phyloP scores from a whole-genome alignment of 1,139 yeast species.

The Diutina mesorugosa region DNA sequence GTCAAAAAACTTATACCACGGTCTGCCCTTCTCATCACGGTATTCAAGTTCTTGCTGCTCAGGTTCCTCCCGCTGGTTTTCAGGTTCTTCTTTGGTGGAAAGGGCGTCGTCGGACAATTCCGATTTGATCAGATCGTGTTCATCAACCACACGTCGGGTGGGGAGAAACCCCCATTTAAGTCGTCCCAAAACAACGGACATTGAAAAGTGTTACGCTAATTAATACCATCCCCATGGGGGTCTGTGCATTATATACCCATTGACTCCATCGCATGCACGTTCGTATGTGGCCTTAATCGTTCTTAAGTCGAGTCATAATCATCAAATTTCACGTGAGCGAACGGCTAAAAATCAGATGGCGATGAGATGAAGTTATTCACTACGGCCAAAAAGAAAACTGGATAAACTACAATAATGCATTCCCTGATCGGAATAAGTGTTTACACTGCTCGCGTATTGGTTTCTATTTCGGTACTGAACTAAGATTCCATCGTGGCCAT shows the following conservation, averaged over 20 bases:
- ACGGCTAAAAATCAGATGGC: not conserved
- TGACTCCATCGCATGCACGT: not conserved
- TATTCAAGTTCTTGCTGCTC: conserved; percentile 21
- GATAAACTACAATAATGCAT: too few species aligned
- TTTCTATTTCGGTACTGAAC: too few species aligned
- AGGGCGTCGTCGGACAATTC: conserved; percentile 4
- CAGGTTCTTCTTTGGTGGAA: conserved; percentile 4
- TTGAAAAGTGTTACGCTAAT: not conserved
- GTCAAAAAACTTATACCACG: conserved; percentile 53
- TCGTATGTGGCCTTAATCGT: not conserved
- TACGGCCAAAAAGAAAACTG: too few species aligned
- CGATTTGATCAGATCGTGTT: conserved; percentile 9
- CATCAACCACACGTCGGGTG: conserved; percentile 30
- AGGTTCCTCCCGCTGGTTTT: conserved; percentile 3
- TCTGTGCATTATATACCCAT: not conserved
- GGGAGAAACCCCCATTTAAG: conserved; percentile 41
- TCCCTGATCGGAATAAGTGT: too few species aligned
- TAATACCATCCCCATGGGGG: not conserved
- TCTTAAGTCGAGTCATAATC: not conserved
- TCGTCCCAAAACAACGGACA: conserved; percentile 11
- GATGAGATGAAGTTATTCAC: not conserved
- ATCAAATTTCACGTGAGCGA: not conserved
- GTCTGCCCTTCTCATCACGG: conserved; percentile 48
- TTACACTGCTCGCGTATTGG: too few species aligned
- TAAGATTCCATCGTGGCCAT: not conserved